These are phyloP conservation scores for Paxillus rubicundulus DNA, from an alignment of 768 basidiomycete species.

Conservation along the genomic window DNA sequence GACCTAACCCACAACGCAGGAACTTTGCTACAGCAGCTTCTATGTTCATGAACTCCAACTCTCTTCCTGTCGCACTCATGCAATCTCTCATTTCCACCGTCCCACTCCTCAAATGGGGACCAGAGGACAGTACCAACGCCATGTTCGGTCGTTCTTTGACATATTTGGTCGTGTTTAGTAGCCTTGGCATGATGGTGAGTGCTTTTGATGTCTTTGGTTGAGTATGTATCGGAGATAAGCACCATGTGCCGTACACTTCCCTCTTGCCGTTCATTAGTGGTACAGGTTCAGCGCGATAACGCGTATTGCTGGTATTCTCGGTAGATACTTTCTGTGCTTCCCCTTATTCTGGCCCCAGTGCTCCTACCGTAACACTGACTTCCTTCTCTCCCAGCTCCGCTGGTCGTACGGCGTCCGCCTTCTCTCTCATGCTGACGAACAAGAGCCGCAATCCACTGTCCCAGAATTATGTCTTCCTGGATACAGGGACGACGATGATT, in stretches of 20 bases:
- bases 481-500: slow-evolving; percentile 12
- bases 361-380: not conserved
- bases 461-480: not conserved
- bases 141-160: slow-evolving; percentile 92
- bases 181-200: slow-evolving; percentile 91
- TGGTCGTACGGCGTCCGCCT: slow-evolving; percentile 93
- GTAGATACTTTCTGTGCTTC: too few relatives aligned
- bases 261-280: too few relatives aligned
- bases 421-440: slow-evolving; percentile 50
- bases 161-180: slow-evolving; percentile 90
- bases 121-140: slow-evolving; percentile 75
- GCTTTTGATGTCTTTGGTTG: not conserved
- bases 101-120: slow-evolving; percentile 76
- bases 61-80: slow-evolving; percentile 92
- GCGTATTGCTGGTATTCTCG: too few relatives aligned
- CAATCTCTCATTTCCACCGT: slow-evolving; percentile 85
- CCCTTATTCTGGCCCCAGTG: not conserved
- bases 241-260: too few relatives aligned
- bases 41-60: slow-evolving; percentile 95
- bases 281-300: too few relatives aligned
- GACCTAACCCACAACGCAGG: slow-evolving; percentile 34
- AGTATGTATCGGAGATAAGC: not conserved
- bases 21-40: slow-evolving; percentile 78
- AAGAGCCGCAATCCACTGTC: not conserved
- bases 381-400: slow-evolving; percentile 52